Evolutionary conservation across 192 early-diverging fungal genomes (phyloP).

Genomic region (Diversispora eburnea): DNA sequence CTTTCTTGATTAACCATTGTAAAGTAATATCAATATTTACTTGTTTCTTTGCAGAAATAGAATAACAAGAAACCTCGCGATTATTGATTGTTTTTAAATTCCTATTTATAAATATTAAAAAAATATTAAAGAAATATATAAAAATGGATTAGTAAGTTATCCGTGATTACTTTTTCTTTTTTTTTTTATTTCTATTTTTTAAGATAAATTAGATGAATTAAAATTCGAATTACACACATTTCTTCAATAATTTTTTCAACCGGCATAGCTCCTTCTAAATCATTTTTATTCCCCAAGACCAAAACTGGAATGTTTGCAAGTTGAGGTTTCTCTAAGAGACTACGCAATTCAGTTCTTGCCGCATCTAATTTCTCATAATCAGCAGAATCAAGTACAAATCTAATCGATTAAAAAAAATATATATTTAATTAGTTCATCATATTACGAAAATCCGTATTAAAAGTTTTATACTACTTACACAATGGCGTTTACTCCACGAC

Average conservation of each 20-base stretch:
- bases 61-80: slow-evolving; percentile 97
- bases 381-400: slow-evolving; percentile 95
- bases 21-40: slow-evolving; percentile 97
- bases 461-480: slow-evolving; percentile 59
- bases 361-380: slow-evolving; percentile 92
- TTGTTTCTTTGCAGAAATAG: slow-evolving; percentile 96
- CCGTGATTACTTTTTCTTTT: too few relatives aligned
- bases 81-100: slow-evolving; percentile 83
- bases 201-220: neutral
- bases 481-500: slow-evolving; percentile 94
- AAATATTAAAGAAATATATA: slow-evolving; percentile 8
- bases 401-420: slow-evolving; percentile 60
- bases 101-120: slow-evolving; percentile 42
- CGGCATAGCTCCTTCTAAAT: slow-evolving; percentile 80
- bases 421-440: neutral
- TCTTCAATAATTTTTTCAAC: slow-evolving; percentile 89
- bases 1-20: slow-evolving; percentile 92
- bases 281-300: slow-evolving; percentile 98
- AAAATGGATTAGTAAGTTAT: too few relatives aligned
- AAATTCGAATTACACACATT: slow-evolving; percentile 57
- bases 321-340: slow-evolving; percentile 89
- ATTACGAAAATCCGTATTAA: neutral
- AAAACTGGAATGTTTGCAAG: slow-evolving; percentile 93
- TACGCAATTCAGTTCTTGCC: slow-evolving; percentile 87
- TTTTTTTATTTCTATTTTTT: neutral